phyloP scores from a whole-genome alignment of 768 basidiomycete genomes.

The Xerocomus brunneocitrinus region DNA sequence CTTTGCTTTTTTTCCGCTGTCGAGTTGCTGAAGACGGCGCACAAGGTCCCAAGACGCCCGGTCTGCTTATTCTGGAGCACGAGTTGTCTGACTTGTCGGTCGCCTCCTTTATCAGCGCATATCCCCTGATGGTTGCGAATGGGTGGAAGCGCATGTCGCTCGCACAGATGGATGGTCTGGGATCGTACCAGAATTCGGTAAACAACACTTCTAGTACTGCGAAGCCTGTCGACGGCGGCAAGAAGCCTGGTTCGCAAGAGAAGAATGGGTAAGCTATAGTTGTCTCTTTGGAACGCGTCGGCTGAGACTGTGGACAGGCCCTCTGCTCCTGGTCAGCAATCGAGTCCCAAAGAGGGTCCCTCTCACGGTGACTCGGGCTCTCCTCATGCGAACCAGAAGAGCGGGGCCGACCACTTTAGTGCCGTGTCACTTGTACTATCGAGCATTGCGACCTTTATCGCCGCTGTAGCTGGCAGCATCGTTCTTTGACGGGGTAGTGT shows the following conservation, averaged over 20 bases:
- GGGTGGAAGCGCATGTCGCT: slow-evolving; percentile 70
- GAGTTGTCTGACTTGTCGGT: slow-evolving; percentile 63
- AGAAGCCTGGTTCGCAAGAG: slow-evolving; percentile 6
- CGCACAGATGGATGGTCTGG: slow-evolving; percentile 38
- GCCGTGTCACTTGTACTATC: slow-evolving; percentile 20
- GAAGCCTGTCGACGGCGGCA: slow-evolving; percentile 19
- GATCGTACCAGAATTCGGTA: slow-evolving; percentile 46
- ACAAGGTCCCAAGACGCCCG: slow-evolving; percentile 65
- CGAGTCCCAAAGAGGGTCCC: slow-evolving; percentile 5
- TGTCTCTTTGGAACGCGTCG: background rate
- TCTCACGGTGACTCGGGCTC: slow-evolving; percentile 16
- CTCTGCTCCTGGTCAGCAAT: background rate
- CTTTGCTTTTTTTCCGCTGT: background rate
- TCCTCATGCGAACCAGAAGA: slow-evolving; percentile 32
- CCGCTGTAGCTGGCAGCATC: slow-evolving; percentile 20
- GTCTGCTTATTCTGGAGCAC: slow-evolving; percentile 82
- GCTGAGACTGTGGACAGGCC: slow-evolving; percentile 5
- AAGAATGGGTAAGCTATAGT: slow-evolving; percentile 5
- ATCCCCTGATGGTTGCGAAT: slow-evolving; percentile 56
- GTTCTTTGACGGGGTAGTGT: slow-evolving; percentile 13
- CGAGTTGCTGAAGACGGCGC: background rate
- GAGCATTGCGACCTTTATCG: slow-evolving; percentile 20
- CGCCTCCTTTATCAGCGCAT: slow-evolving; percentile 60
- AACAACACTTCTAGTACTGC: slow-evolving; percentile 22
- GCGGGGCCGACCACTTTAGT: slow-evolving; percentile 25